Base-by-base conservation (phyloP, 1,284 basidiomycete species). In the Ustilago tritici region DNA sequence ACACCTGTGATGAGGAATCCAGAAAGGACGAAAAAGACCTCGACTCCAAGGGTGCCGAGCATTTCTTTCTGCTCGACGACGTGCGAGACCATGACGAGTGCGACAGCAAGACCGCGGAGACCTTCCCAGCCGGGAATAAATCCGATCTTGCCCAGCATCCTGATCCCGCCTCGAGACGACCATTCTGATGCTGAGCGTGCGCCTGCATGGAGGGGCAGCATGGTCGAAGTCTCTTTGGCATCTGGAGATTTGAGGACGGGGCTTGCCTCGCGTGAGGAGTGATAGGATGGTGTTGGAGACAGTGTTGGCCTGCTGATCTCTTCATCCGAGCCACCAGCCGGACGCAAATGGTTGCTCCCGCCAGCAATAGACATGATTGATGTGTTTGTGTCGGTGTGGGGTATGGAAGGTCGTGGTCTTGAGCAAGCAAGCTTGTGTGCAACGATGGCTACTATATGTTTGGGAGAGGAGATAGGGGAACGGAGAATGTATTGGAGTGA, bases 1-100 rank as follows among this genome's bases (percentile, higher is more conserved):
- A 76, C 71, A 11, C 74, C 74, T 3, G 74, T 76, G 61, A 76
- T 76, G 54, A 76, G 63, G 61, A 72, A 76, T 3, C 74, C 74
- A 4, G 65, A 68, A 1, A 76, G 69, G 17, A 72, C 74, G 34
- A 76, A 76, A 40, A 76, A 76, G 53, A 73, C 59, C 6, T 46
- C 65, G 9, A 76, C 74, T 36, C 74, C 74, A 5, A 69, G 49
- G 15, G 54, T 69, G 14, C 74, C 74, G 2, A 76, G 49, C 63
- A 65, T 76, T 36, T 73, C 63, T 35, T 66, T 76, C n/a, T 49
- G 32, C 12, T 54, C 52, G 6, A 64, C 43, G 6, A 74, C 65
- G 36, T 74, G 71, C 34, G 65, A 74, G 2, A 65, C 41, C 61
- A 65, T 69, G 41, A 62, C 60, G 4, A 69, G 55, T 2, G 63